Percentiles rank a stretch among this genome's conserved stretches.
Evolutionary conservation across 164 flowering plant species (phyloP).

Genomic region (Magnolia sinica): DNA sequence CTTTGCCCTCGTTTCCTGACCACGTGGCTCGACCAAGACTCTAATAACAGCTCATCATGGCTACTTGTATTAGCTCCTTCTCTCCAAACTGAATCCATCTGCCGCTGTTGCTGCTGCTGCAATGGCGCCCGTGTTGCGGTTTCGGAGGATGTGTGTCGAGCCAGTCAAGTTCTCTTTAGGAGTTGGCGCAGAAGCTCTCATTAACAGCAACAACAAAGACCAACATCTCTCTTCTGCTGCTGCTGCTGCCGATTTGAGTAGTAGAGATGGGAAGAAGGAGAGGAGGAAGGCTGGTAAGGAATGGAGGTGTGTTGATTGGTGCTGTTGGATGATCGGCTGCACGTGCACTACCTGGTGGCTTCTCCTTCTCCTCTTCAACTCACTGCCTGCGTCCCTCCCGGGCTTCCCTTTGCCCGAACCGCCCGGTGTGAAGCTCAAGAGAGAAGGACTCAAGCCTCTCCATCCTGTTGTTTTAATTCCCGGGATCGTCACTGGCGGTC

Average conservation of each 20-base stretch:
- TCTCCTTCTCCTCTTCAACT: constrained; percentile 44
- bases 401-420: constrained; percentile 31
- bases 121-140: constrained; percentile 58
- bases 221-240: constrained; percentile 12
- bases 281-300: constrained; percentile 21
- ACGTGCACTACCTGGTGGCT: constrained; percentile 77
- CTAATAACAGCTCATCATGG: background rate
- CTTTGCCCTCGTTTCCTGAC: background rate
- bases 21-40: background rate
- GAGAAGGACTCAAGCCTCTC: constrained; percentile 46
- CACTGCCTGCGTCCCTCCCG: constrained; percentile 42
- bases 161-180: constrained; percentile 33
- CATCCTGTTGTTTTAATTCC: constrained; percentile 73
- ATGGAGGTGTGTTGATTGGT: constrained; percentile 61
- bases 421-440: constrained; percentile 45
- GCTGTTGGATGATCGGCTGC: constrained; percentile 65
- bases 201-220: constrained; percentile 7
- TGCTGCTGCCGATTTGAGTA: constrained; percentile 10
- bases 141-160: constrained; percentile 49
- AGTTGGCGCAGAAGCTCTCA: constrained; percentile 1
- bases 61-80: background rate
- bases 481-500: constrained; percentile 68
- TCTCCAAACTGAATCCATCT: background rate
- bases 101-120: background rate
- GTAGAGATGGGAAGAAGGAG: constrained; percentile 11